phyloP scores from a whole-genome alignment of 2,329 filamentous ascomycete species.

The Aspergillus floridensis region DNA sequence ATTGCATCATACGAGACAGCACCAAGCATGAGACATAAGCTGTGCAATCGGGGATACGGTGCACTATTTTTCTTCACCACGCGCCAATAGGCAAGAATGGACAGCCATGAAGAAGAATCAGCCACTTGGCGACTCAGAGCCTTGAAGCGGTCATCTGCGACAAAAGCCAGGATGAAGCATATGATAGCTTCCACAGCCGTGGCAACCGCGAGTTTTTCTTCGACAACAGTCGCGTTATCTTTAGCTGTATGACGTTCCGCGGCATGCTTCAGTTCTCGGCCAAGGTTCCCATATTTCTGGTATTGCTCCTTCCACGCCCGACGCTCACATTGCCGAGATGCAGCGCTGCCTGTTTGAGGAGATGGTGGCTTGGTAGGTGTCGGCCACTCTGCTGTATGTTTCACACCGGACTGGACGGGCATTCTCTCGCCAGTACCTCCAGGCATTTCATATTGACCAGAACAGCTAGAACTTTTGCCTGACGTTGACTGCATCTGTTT shows the following conservation, averaged over 20 bases:
- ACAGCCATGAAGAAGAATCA: conserved; percentile 46
- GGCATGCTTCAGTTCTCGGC: conserved; percentile 47
- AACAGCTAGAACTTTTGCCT: conserved; percentile 41
- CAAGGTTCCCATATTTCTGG: conserved; percentile 43
- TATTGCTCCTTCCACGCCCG: conserved; percentile 45
- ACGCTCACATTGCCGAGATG: conserved; percentile 34
- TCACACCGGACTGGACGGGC: conserved; percentile 33
- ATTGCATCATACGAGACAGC: conserved; percentile 48
- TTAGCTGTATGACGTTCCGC: conserved; percentile 37
- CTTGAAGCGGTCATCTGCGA: conserved; percentile 43
- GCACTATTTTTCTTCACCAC: conserved; percentile 42
- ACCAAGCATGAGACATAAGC: conserved; percentile 46
- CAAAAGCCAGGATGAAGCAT: conserved; percentile 49
- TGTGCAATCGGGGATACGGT: conserved; percentile 42
- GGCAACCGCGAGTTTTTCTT: conserved; percentile 39
- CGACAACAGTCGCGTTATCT: conserved; percentile 26
- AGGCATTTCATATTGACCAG: conserved; percentile 39
- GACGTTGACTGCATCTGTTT: conserved; percentile 39
- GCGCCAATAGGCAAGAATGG: conserved; percentile 48
- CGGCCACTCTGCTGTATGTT: conserved; percentile 26
- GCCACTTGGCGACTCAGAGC: conserved; percentile 35
- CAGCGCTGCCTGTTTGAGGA: conserved; percentile 24
- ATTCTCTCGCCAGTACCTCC: conserved; percentile 41
- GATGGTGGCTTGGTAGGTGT: conserved; percentile 29
- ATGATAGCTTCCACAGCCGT: conserved; percentile 47